Evolutionary conservation across 352 stramenopile species (phyloP).

Genomic region (Phytophthora vignae): DNA sequence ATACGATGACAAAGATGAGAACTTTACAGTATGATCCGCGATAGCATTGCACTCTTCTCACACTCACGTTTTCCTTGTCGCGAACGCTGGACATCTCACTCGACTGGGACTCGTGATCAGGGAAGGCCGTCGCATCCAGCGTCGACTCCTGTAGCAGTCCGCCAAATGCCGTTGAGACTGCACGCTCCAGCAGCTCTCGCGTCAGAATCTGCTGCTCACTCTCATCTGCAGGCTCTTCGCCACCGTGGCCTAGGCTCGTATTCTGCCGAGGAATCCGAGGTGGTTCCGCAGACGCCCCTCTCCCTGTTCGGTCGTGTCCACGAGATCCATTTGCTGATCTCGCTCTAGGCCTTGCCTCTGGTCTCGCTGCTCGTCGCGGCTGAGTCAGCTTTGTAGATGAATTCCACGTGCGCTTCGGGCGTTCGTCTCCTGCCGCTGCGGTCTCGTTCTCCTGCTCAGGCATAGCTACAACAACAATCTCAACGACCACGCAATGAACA

Average conservation of each 20-base stretch:
- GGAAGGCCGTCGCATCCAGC: slow-evolving; percentile 29
- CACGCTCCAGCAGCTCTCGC: slow-evolving; percentile 64
- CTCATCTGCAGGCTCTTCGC: not conserved
- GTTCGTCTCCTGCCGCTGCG: slow-evolving; percentile 5
- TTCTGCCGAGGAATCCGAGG: not conserved
- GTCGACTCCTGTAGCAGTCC: slow-evolving; percentile 31
- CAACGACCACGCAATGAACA: slow-evolving; percentile 15
- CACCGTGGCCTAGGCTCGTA: not conserved
- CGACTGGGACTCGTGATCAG: slow-evolving; percentile 22
- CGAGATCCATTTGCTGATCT: not conserved
- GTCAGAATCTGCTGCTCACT: slow-evolving; percentile 39
- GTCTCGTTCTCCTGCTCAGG: too few relatives aligned
- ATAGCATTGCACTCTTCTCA: not conserved
- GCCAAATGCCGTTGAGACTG: slow-evolving; percentile 58
- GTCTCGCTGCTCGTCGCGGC: slow-evolving; percentile 1
- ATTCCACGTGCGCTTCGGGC: slow-evolving; percentile 50
- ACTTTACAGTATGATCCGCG: not conserved
- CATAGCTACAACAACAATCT: not conserved
- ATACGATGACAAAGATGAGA: not conserved
- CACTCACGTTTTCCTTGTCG: slow-evolving; percentile 41
- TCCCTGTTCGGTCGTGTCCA: not conserved
- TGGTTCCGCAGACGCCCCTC: slow-evolving; percentile 5
- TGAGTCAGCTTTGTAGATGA: slow-evolving; percentile 49
- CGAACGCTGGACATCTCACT: slow-evolving; percentile 31
- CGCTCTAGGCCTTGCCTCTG: not conserved